These are phyloP conservation scores for Daldinia concentrica DNA, from an alignment of 495 filamentous ascomycete species.

Conservation along the genomic window DNA sequence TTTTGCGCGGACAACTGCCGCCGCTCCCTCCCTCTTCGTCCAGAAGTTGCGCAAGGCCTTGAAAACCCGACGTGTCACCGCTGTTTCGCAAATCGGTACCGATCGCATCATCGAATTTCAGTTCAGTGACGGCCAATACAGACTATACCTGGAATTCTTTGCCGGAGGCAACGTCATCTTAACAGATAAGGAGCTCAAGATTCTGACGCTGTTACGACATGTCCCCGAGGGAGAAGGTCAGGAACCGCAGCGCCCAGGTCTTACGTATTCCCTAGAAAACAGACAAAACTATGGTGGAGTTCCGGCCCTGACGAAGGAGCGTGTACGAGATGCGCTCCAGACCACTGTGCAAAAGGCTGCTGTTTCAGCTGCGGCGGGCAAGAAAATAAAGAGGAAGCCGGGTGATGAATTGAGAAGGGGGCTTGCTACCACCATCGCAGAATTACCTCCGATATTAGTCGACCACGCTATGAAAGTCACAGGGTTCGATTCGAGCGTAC, in stretches of 20 bases:
- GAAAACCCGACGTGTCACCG: constrained; percentile 83
- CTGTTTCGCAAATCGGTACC: constrained; percentile 85
- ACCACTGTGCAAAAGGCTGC: constrained; percentile 66
- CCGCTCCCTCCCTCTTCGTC: constrained; percentile 85
- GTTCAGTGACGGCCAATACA: constrained; percentile 90
- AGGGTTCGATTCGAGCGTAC: constrained; percentile 70
- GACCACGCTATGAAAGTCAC: constrained; percentile 82
- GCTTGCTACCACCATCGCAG: constrained; percentile 81
- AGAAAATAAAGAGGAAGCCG: constrained; percentile 78
- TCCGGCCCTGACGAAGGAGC: constrained; percentile 74
- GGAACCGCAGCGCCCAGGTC: constrained; percentile 78
- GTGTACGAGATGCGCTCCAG: constrained; percentile 74
- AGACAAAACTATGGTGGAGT: constrained; percentile 83
- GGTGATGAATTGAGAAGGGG: constrained; percentile 80
- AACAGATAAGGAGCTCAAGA: constrained; percentile 80
- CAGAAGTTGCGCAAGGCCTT: constrained; percentile 83
- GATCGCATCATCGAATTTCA: constrained; percentile 92
- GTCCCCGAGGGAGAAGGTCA: constrained; percentile 77
- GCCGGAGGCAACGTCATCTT: constrained; percentile 92
- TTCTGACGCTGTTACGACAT: constrained; percentile 80
- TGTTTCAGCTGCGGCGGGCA: constrained; percentile 58
- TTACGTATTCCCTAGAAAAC: constrained; percentile 80
- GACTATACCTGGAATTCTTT: constrained; percentile 94
- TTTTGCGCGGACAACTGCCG: constrained; percentile 84
- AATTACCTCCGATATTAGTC: constrained; percentile 84